These are phyloP conservation scores for Leccinum fibrillosum DNA, from an alignment of 768 basidiomycete species.

Conservation along the genomic window DNA sequence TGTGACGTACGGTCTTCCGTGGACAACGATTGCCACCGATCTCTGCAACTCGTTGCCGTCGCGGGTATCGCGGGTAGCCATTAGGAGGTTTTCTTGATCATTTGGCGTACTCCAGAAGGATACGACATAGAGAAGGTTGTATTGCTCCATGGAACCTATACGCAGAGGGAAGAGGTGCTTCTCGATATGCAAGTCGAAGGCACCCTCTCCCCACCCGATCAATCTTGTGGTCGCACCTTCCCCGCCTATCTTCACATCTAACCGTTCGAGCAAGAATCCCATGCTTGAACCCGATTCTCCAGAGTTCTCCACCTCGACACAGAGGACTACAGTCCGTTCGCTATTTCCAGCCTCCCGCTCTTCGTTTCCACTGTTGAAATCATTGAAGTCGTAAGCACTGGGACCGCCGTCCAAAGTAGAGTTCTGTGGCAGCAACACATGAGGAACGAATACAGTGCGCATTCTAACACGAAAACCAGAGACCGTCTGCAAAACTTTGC, in stretches of 20 bases:
- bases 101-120: conserved; percentile 69
- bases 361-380: conserved; percentile 47
- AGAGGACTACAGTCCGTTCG: conserved; percentile 85
- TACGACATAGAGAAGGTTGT: conserved; percentile 88
- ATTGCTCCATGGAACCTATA: conserved; percentile 74
- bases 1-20: conserved; percentile 62
- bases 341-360: conserved; percentile 65
- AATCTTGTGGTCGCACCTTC: conserved; percentile 51
- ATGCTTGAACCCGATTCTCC: conserved; percentile 57
- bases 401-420: conserved; percentile 26
- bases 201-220: conserved; percentile 47
- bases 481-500: conserved; percentile 72
- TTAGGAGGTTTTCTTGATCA: conserved; percentile 41
- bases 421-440: conserved; percentile 61
- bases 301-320: conserved; percentile 85
- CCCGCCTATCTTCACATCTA: conserved; percentile 75
- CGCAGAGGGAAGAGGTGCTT: conserved; percentile 64
- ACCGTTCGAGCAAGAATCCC: conserved; percentile 72
- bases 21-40: conserved; percentile 76
- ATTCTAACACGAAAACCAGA: conserved; percentile 88
- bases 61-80: conserved; percentile 32
- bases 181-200: conserved; percentile 32
- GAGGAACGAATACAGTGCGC: conserved; percentile 91
- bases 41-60: conserved; percentile 54
- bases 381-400: conserved; percentile 27